Evolutionary conservation across 208 protist genomes (phyloP).

Genomic region (Leishmania tropica): DNA sequence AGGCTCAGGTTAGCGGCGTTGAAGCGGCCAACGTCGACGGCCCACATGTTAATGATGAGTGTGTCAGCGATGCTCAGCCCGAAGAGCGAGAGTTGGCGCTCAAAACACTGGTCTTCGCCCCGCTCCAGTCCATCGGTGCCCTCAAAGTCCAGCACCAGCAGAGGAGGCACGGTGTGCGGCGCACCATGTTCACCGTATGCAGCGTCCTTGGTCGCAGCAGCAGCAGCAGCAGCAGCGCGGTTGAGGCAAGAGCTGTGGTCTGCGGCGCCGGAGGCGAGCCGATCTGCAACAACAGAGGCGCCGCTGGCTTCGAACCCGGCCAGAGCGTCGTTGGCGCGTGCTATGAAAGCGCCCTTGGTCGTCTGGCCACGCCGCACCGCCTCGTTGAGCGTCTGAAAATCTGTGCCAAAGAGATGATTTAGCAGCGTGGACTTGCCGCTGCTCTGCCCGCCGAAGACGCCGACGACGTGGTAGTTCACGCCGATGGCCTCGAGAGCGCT

Average conservation of each 20-base stretch:
- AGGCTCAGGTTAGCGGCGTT: conserved; percentile 95
- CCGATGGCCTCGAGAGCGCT: conserved; percentile 25
- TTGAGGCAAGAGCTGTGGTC: conserved; percentile 26
- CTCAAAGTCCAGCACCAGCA: conserved; percentile 97
- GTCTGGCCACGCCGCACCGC: conserved; percentile 90
- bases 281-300: neutral
- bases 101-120: conserved; percentile 96
- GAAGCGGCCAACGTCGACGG: conserved; percentile 96
- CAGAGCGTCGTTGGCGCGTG: conserved; percentile 36
- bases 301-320: conserved; percentile 25
- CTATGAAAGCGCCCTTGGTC: conserved; percentile 94
- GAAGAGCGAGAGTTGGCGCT: conserved; percentile 97
- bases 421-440: conserved; percentile 98
- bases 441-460: conserved; percentile 96
- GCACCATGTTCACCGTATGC: neutral
- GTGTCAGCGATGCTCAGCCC: conserved; percentile 96
- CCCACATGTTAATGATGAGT: conserved; percentile 98
- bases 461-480: conserved; percentile 89
- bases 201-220: conserved; percentile 5
- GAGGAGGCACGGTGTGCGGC: conserved; percentile 23
- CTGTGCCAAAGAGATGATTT: conserved; percentile 95
- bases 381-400: conserved; percentile 95
- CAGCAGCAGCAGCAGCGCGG: conserved; percentile 17
- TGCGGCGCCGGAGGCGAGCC: neutral
- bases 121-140: conserved; percentile 97